Base-by-base conservation (phyloP, 441 rosid species). In the Pelargonium fulgidum region DNA sequence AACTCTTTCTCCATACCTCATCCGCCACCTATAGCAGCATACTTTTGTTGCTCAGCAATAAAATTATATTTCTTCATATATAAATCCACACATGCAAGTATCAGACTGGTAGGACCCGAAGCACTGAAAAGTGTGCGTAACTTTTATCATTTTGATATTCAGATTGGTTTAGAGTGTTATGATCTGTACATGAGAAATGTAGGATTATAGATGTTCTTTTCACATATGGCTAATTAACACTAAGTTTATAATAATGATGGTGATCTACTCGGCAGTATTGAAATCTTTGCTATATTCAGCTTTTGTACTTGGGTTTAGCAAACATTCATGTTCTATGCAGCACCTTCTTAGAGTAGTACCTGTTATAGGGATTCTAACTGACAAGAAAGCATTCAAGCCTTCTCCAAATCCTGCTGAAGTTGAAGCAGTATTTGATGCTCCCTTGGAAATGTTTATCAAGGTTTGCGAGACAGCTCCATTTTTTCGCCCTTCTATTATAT, bases 371-470 rank as follows among this genome's bases (percentile, higher is more conserved):
- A 81, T 93, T 52, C 84, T 93, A 61, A 73, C 45, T 17, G 78
- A 87, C 74, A 80, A 58, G 76, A 80, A 76, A 17, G 79, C 85
- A 41, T 93, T 86, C 83, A 74, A 68, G 61, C 90, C 97, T 9
- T 62, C 58, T 13, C 89, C 82, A 56, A 91, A 91, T 83, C 93
- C 91, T 36, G 87, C 79, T 42, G 98, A 93, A 85, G 97, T 93
- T 36, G 96, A 91, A 67, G 85, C 80, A 66, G 86, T 93, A 48
- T 91, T 93, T 61, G 93, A 93, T 80, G 93, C 82, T 66, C 98
- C 97, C 62, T 73, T 93, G 78, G 96, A 88, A 76, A 91, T 93
- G 97, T 93, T 93, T 71, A 83, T 93, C 36, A 88, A 86, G 94
- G 98, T 93, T 86, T 6, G 12, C 67, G 73, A 66, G 22, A 11